A percentile compares a stretch with the other conserved stretches of the same genome.
phyloP scores from a whole-genome alignment of 2,329 filamentous ascomycete genomes.

The Pyrenophora teres region DNA sequence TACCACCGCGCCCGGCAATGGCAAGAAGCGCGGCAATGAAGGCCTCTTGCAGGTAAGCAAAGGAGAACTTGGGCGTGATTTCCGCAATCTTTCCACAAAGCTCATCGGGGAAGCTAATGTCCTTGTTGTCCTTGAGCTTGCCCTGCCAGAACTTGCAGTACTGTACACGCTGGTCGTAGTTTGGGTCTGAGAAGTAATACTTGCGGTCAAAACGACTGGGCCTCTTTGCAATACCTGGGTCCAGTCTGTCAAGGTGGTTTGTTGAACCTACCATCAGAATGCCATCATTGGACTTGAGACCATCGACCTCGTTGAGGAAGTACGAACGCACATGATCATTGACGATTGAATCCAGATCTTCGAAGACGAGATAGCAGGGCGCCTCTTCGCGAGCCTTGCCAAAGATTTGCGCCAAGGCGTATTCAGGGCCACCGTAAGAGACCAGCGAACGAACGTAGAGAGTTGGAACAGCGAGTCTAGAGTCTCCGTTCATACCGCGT shows the following conservation, averaged over 20 bases:
- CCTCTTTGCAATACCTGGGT: conserved; percentile 63
- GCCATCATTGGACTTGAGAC: conserved; percentile 70
- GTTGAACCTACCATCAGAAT: conserved; percentile 72
- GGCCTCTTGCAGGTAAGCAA: conserved; percentile 54
- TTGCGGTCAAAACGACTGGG: conserved; percentile 55
- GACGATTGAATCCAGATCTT: conserved; percentile 72
- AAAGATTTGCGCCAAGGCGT: conserved; percentile 47
- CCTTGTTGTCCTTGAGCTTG: conserved; percentile 46
- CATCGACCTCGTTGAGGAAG: conserved; percentile 75
- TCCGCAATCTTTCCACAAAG: conserved; percentile 48
- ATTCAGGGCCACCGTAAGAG: conserved; percentile 59
- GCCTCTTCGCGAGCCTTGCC: conserved; percentile 64
- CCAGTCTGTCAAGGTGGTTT: conserved; percentile 67
- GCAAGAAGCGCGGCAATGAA: conserved; percentile 50
- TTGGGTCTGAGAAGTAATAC: conserved; percentile 52
- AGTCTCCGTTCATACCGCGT: conserved; percentile 47
- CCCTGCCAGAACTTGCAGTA: conserved; percentile 54
- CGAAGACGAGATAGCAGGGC: conserved; percentile 72
- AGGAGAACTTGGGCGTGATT: conserved; percentile 52
- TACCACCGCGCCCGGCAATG: conserved; percentile 35
- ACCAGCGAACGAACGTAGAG: conserved; percentile 58
- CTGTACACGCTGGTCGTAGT: conserved; percentile 44
- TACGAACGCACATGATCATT: conserved; percentile 65
- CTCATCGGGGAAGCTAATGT: conserved; percentile 49
- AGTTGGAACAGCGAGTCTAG: conserved; percentile 58